A percentile compares a stretch with the other conserved stretches of the same genome.
phyloP scores from a whole-genome alignment of 768 basidiomycete species.

The Serpula lacrymans region DNA sequence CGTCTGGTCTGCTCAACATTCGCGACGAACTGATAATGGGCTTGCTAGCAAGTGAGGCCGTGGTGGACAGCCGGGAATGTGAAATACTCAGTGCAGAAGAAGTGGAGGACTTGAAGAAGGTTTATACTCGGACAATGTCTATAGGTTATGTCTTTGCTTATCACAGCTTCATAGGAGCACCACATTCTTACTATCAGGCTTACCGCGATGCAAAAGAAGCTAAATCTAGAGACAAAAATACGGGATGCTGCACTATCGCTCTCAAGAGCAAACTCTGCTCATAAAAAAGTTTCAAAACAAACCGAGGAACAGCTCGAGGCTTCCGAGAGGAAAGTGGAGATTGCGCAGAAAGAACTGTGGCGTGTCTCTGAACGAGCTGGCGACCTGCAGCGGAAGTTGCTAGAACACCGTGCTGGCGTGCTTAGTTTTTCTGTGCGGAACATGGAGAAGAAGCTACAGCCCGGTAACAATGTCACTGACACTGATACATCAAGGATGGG shows the following conservation, averaged over 20 bases:
- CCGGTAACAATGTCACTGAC: slow-evolving; percentile 26
- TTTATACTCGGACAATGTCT: slow-evolving; percentile 32
- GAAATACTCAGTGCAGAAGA: slow-evolving; percentile 74
- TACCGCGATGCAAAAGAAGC: slow-evolving; percentile 65
- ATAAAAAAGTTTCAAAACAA: slow-evolving; percentile 60
- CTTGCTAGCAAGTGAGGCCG: slow-evolving; percentile 88
- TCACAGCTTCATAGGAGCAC: slow-evolving; percentile 55
- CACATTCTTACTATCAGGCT: slow-evolving; percentile 64
- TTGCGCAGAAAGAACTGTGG: slow-evolving; percentile 68
- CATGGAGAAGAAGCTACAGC: slow-evolving; percentile 55
- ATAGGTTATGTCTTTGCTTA: slow-evolving; percentile 9
- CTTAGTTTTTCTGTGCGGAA: slow-evolving; percentile 67
- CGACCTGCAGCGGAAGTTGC: slow-evolving; percentile 59
- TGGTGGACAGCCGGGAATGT: slow-evolving; percentile 84
- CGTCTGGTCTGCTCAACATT: slow-evolving; percentile 47
- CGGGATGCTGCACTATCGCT: slow-evolving; percentile 82
- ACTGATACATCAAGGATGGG: slow-evolving; percentile 47
- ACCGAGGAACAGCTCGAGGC: slow-evolving; percentile 67
- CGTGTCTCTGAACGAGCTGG: slow-evolving; percentile 60
- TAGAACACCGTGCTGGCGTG: slow-evolving; percentile 83
- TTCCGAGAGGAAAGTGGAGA: slow-evolving; percentile 70
- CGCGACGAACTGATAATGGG: slow-evolving; percentile 86
- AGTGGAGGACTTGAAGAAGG: slow-evolving; percentile 70
- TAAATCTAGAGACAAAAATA: slow-evolving; percentile 80
- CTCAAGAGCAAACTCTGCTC: slow-evolving; percentile 56